Evolutionary conservation across 192 early-diverging fungal species (phyloP).

Genomic region (Spizellomyces punctatus): DNA sequence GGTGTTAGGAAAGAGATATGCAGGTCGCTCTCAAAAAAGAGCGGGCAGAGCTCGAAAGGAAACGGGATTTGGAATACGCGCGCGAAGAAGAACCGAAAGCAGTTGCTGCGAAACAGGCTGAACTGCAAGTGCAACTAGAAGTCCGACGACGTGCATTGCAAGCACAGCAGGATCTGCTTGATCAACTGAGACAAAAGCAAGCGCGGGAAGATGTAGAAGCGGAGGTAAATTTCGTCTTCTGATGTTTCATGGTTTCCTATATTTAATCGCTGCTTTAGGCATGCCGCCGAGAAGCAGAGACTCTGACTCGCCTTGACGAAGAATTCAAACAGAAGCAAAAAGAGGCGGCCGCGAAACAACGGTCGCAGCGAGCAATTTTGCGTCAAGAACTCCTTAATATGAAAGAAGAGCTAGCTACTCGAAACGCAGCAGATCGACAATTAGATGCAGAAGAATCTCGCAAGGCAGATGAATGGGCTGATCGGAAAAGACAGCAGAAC

Average conservation of each 20-base stretch:
- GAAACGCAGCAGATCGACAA: neutral
- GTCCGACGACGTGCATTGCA: slow-evolving; percentile 4
- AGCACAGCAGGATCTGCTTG: neutral
- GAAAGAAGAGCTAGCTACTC: neutral
- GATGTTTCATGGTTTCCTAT: neutral
- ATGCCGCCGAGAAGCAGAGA: neutral
- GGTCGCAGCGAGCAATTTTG: neutral
- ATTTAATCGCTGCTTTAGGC: neutral
- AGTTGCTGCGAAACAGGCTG: slow-evolving; percentile 5
- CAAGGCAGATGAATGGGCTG: slow-evolving; percentile 35
- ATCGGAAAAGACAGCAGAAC: slow-evolving; percentile 35
- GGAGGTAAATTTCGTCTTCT: slow-evolving; percentile 1
- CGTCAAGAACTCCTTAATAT: slow-evolving; percentile 23
- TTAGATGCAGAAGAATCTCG: slow-evolving; percentile 28
- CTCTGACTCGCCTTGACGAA: neutral
- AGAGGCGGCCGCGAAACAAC: neutral
- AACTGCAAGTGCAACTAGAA: neutral
- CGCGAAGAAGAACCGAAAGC: neutral
- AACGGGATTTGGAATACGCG: slow-evolving; percentile 2
- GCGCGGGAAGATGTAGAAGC: slow-evolving; percentile 8
- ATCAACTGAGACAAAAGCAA: slow-evolving; percentile 13
- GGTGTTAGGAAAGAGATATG: slow-evolving; percentile 43
- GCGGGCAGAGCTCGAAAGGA: neutral
- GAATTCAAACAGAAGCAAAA: neutral
- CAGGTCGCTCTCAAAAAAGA: slow-evolving; percentile 38